Base-by-base conservation (phyloP, 805 yeast species). In the Starmera caribaea region DNA sequence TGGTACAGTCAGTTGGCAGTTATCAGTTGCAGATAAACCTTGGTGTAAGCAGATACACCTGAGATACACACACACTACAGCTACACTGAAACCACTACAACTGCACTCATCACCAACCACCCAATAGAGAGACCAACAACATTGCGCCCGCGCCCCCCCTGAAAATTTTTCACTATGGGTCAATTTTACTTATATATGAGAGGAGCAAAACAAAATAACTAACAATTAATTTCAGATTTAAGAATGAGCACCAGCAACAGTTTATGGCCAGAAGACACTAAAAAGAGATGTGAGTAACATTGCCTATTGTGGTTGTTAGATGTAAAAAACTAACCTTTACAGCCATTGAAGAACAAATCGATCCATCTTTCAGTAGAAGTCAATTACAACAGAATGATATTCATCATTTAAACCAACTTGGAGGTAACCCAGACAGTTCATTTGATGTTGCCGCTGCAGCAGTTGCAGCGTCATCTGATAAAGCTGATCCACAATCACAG, bases 361-460 rank as follows among this genome's bases (percentile, higher is more conserved):
- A 57, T 33, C 62, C 62, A 30, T 46, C 51, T 30, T 57, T 57
- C 37, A 48, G 51, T 27, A 46, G 50, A 37, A 13, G 15, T n/a
- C 35, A 33, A 21, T 28, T 33, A 8, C 40, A 31, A 24, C 39
- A 36, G 17, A 53, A 47, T 17, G 37, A 47, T 4, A 16, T 49
- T 3, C 45, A 48, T n/a, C 44, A 48, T 9, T 32, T 48, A 9
- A 46, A 43, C 17, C 44, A 40, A 8, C 37, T 48, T 9, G 34
- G 40, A 30, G 29, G 9, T 24, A 14, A 6, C 5, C 17, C 6
- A 5, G 26, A 21, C 26, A 21, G 6, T 21, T 17, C 45, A 3
- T 54, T 52, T 28, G 60, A 59, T 24, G 67, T 61, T 27, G 59
- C 58, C 2, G 66, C 64, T 5, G 69, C 63, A 12, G 65, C 64